Percentiles rank a stretch among this genome's conserved stretches.
Evolutionary conservation across 805 yeast genomes (phyloP).

Genomic region (Saitoella complicata): DNA sequence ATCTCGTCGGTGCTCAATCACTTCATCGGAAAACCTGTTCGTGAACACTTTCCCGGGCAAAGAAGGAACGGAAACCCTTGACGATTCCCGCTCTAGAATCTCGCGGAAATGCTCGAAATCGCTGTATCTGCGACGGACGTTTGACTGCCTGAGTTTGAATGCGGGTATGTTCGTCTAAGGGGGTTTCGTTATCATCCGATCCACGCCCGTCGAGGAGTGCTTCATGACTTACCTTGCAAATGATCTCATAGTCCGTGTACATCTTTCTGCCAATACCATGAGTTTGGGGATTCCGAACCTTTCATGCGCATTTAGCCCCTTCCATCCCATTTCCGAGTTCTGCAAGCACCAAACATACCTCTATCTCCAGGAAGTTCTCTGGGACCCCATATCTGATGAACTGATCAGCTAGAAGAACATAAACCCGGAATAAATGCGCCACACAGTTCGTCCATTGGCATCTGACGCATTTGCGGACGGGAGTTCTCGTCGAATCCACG

Average conservation of each 20-base stretch:
- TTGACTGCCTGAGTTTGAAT: conserved; percentile 45
- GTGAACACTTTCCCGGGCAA: conserved; percentile 78
- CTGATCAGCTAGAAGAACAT: no score
- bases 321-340: not conserved
- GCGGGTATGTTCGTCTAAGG: conserved; percentile 68
- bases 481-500: conserved; percentile 11
- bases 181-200: not conserved
- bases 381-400: conserved; percentile 52
- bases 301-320: not conserved
- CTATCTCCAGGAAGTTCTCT: conserved; percentile 83
- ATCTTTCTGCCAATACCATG: conserved; percentile 46
- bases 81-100: conserved; percentile 56
- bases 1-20: conserved; percentile 65
- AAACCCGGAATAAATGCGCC: no score
- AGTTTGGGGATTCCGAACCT: conserved; percentile 56
- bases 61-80: conserved; percentile 68
- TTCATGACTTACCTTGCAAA: conserved; percentile 39
- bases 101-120: conserved; percentile 75
- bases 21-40: conserved; percentile 64
- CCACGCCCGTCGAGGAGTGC: not conserved
- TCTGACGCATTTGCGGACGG: conserved; percentile 32
- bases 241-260: conserved; percentile 84
- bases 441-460: conserved; percentile 58
- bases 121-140: conserved; percentile 72
- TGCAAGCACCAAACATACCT: conserved; percentile 30